Percentiles rank a stretch among this genome's conserved stretches.
Evolutionary conservation across 257 asterid species (phyloP).

Genomic region (Cinchona pubescens): DNA sequence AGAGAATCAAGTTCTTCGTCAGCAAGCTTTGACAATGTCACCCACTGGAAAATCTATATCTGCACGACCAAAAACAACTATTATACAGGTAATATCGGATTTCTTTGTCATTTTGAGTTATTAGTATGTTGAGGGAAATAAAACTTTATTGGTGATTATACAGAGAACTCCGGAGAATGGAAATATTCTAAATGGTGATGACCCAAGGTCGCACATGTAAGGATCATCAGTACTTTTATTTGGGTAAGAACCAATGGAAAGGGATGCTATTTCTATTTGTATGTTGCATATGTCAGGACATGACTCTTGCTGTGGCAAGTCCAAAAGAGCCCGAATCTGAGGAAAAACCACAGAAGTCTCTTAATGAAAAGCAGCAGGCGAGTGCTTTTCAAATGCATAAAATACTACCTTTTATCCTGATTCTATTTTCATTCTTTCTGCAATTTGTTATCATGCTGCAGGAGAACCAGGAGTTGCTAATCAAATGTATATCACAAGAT

Average conservation of each 20-base stretch:
- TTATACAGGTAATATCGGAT: constrained; percentile 58
- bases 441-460: constrained; percentile 32
- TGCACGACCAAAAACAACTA: constrained; percentile 68
- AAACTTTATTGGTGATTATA: constrained; percentile 29
- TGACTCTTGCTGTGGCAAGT: constrained; percentile 46
- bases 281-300: constrained; percentile 51
- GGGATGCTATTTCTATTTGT: constrained; percentile 15
- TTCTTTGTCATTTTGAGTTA: constrained; percentile 19
- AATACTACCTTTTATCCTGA: background rate
- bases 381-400: constrained; percentile 25
- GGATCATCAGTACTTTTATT: constrained; percentile 12
- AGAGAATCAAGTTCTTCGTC: constrained; percentile 97
- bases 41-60: constrained; percentile 83
- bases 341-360: constrained; percentile 90
- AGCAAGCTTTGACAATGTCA: constrained; percentile 93
- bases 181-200: constrained; percentile 63
- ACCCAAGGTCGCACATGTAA: constrained; percentile 51
- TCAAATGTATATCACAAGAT: constrained; percentile 92
- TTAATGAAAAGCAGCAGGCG: constrained; percentile 90
- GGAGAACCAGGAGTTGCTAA: constrained; percentile 95
- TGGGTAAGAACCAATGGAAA: constrained; percentile 3
- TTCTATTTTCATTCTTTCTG: background rate
- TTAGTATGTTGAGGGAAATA: constrained; percentile 24
- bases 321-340: constrained; percentile 79
- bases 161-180: constrained; percentile 91